Percentiles rank a stretch among this genome's conserved stretches.
phyloP scores from a whole-genome alignment of 2,329 filamentous ascomycete genomes.

The Colletotrichum endophyticum region DNA sequence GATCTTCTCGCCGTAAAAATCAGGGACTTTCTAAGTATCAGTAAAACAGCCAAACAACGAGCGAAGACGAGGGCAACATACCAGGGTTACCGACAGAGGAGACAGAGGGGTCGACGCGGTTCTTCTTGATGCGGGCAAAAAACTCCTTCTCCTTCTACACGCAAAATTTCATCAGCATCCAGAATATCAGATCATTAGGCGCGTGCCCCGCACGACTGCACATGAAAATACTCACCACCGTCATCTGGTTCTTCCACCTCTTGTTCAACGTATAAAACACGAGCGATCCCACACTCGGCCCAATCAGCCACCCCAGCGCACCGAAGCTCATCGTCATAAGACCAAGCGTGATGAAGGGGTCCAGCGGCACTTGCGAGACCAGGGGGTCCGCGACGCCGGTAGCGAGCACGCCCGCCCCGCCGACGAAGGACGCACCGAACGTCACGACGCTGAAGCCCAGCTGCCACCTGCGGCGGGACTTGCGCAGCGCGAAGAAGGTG shows the following conservation, averaged over 20 bases:
- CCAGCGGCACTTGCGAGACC: slow-evolving; percentile 76
- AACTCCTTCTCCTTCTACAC: slow-evolving; percentile 89
- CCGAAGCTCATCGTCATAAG: slow-evolving; percentile 78
- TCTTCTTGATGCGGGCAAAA: slow-evolving; percentile 88
- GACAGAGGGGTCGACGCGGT: slow-evolving; percentile 87
- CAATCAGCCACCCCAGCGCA: slow-evolving; percentile 86
- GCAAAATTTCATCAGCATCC: not conserved
- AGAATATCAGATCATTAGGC: not conserved
- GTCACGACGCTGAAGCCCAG: slow-evolving; percentile 75
- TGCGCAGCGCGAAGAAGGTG: slow-evolving; percentile 88
- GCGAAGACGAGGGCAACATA: slow-evolving; percentile 28
- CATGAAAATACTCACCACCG: slow-evolving; percentile 54
- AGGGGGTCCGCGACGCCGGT: slow-evolving; percentile 75
- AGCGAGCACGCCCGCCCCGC: slow-evolving; percentile 70
- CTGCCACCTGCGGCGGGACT: slow-evolving; percentile 83
- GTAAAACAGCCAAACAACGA: not conserved
- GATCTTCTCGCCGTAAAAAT: slow-evolving; percentile 99
- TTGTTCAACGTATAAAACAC: slow-evolving; percentile 81
- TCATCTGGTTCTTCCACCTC: slow-evolving; percentile 74
- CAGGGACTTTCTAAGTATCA: slow-evolving; percentile 64
- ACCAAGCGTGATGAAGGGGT: slow-evolving; percentile 86
- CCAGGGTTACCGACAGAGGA: slow-evolving; percentile 89
- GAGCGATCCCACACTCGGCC: slow-evolving; percentile 80
- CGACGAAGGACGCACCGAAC: slow-evolving; percentile 65
- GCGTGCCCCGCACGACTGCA: not conserved